These are phyloP conservation scores for Nothophoma quercina DNA, from an alignment of 2,329 filamentous ascomycete species.

Conservation along the genomic window DNA sequence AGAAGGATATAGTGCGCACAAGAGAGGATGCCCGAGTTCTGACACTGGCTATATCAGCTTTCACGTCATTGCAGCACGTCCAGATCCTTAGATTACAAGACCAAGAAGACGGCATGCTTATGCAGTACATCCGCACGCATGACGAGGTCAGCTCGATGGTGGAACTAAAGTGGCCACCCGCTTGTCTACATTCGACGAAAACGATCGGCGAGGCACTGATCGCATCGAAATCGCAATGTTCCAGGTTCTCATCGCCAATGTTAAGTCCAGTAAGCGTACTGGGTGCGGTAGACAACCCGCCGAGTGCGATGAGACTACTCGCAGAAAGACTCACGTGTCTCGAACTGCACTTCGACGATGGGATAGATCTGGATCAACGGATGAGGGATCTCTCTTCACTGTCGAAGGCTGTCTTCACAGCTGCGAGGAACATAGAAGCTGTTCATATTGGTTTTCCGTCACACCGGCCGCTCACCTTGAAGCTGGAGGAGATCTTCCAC, in stretches of 20 bases:
- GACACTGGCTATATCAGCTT: slow-evolving; percentile 63
- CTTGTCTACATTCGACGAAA: slow-evolving; percentile 67
- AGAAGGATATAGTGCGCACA: slow-evolving; percentile 59
- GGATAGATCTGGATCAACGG: slow-evolving; percentile 62
- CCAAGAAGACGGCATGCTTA: slow-evolving; percentile 62
- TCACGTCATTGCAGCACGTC: slow-evolving; percentile 68
- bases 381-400: slow-evolving; percentile 65
- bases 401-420: slow-evolving; percentile 65
- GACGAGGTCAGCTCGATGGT: slow-evolving; percentile 56
- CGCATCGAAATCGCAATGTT: slow-evolving; percentile 63
- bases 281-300: slow-evolving; percentile 57
- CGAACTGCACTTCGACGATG: slow-evolving; percentile 69
- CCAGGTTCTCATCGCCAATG: slow-evolving; percentile 68
- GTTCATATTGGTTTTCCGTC: slow-evolving; percentile 71
- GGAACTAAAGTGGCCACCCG: slow-evolving; percentile 66
- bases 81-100: slow-evolving; percentile 70
- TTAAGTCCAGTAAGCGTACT: slow-evolving; percentile 67
- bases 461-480: slow-evolving; percentile 63
- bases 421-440: slow-evolving; percentile 67
- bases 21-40: slow-evolving; percentile 62
- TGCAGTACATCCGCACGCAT: slow-evolving; percentile 60
- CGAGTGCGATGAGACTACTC: slow-evolving; percentile 58
- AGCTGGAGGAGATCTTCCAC: slow-evolving; percentile 69
- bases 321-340: slow-evolving; percentile 67
- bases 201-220: slow-evolving; percentile 66